Evolutionary conservation across 2,329 filamentous ascomycete species (phyloP).

Genomic region (Apiospora pterosperma): DNA sequence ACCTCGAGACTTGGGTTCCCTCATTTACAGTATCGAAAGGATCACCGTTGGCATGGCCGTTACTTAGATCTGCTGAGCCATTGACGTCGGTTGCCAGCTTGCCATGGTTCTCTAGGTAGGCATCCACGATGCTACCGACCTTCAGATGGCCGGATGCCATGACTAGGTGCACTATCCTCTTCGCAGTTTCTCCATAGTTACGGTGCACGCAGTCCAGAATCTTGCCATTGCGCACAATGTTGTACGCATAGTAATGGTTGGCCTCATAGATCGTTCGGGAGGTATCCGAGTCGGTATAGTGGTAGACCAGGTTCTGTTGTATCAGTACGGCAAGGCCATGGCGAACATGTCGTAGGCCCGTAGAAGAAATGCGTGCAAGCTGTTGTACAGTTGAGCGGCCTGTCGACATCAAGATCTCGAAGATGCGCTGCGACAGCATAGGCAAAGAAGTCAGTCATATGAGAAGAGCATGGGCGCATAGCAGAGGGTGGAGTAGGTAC

Average conservation of each 20-base stretch:
- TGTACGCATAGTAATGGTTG: slow-evolving; percentile 76
- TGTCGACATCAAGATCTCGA: slow-evolving; percentile 71
- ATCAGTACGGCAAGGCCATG: slow-evolving; percentile 81
- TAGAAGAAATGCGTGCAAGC: slow-evolving; percentile 67
- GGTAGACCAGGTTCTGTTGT: slow-evolving; percentile 82
- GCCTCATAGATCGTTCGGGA: slow-evolving; percentile 76
- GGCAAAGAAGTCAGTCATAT: slow-evolving; percentile 3
- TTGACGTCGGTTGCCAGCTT: slow-evolving; percentile 23
- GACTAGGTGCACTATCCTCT: slow-evolving; percentile 70
- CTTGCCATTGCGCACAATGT: slow-evolving; percentile 75
- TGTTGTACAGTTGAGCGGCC: slow-evolving; percentile 72
- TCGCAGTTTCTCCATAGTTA: slow-evolving; percentile 71
- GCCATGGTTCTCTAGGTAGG: slow-evolving; percentile 41
- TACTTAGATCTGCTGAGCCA: slow-evolving; percentile 29
- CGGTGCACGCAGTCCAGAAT: slow-evolving; percentile 73
- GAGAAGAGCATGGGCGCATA: slow-evolving; percentile 10
- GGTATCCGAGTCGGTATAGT: slow-evolving; percentile 61
- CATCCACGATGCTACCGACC: slow-evolving; percentile 56
- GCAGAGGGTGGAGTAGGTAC: slow-evolving; percentile 24
- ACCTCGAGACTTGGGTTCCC: not conserved
- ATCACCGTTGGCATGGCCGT: slow-evolving; percentile 27
- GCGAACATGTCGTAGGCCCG: slow-evolving; percentile 72
- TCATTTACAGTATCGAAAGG: slow-evolving; percentile 21
- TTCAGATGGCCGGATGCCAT: slow-evolving; percentile 75
- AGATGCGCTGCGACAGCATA: slow-evolving; percentile 65